Conservation (phyloP, 495 filamentous ascomycete species). For the Neurospora sp. region DNA sequence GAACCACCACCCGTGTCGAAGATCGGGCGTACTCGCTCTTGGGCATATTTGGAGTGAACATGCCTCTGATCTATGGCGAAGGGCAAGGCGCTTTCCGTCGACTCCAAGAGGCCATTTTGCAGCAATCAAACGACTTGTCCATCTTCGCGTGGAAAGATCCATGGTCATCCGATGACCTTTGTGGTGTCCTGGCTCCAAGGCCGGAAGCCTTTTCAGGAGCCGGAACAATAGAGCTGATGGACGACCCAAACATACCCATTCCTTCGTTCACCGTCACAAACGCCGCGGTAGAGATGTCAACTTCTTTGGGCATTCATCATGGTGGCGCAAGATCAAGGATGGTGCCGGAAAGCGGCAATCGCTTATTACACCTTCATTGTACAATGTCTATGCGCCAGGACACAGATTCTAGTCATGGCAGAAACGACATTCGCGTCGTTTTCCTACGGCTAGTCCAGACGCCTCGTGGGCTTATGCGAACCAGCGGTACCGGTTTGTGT, state of each 20-base stretch:
- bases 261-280: background rate
- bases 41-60: slow-evolving; percentile 19
- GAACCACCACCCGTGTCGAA: slow-evolving; percentile 10
- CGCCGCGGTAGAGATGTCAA: background rate
- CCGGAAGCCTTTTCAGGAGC: background rate
- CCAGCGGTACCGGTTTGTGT: background rate
- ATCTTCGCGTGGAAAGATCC: slow-evolving; percentile 22
- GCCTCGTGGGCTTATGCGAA: background rate
- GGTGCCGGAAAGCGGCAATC: background rate
- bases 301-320: background rate
- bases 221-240: background rate
- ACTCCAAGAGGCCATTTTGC: slow-evolving; percentile 18
- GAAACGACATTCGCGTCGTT: background rate
- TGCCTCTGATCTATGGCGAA: slow-evolving; percentile 21
- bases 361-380: background rate
- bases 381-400: background rate
- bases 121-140: slow-evolving; percentile 16
- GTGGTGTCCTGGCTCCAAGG: background rate
- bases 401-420: background rate
- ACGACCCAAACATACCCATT: background rate
- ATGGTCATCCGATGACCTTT: background rate
- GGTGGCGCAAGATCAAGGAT: background rate
- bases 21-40: slow-evolving; percentile 17
- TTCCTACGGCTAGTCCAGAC: background rate
- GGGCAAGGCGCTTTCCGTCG: slow-evolving; percentile 12